phyloP scores from a whole-genome alignment of 306 rosid genomes.

The Inga oerstediana region DNA sequence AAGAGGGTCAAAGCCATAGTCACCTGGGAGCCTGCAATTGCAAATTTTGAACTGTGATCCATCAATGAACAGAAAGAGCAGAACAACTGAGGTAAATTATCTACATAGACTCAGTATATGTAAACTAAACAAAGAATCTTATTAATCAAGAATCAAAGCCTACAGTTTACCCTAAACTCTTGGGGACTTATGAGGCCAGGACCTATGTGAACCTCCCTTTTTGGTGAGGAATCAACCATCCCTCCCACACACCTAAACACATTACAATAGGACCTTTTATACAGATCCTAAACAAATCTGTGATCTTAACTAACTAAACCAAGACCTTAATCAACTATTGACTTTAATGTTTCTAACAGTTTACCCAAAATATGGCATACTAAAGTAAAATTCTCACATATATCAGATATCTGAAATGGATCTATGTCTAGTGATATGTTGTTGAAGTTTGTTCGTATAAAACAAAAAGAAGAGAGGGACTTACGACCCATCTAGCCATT shows the following conservation, averaged over 20 bases:
- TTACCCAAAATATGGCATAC: neutral
- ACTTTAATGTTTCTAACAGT: neutral
- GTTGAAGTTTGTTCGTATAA: neutral
- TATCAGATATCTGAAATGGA: neutral
- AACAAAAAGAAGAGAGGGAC: slow-evolving; percentile 31
- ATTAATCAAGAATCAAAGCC: too few relatives aligned
- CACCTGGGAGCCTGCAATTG: slow-evolving; percentile 85
- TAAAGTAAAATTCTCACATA: neutral
- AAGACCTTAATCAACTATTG: too few relatives aligned
- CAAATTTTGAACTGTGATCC: neutral
- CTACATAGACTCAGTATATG: neutral
- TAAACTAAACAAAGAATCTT: too few relatives aligned
- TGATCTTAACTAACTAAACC: too few relatives aligned
- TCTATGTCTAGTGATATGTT: neutral
- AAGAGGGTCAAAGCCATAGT: slow-evolving; percentile 92
- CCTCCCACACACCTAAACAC: too few relatives aligned
- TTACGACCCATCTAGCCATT: slow-evolving; percentile 99
- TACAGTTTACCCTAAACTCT: too few relatives aligned
- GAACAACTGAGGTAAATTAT: neutral
- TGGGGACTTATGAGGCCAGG: too few relatives aligned
- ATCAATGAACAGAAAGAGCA: neutral
- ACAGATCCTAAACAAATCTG: too few relatives aligned
- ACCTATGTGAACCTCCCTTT: too few relatives aligned
- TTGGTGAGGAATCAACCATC: too few relatives aligned
- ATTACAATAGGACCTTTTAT: too few relatives aligned